Evolutionary conservation across 805 yeast species (phyloP).

Genomic region (Ogataea methanolica): DNA sequence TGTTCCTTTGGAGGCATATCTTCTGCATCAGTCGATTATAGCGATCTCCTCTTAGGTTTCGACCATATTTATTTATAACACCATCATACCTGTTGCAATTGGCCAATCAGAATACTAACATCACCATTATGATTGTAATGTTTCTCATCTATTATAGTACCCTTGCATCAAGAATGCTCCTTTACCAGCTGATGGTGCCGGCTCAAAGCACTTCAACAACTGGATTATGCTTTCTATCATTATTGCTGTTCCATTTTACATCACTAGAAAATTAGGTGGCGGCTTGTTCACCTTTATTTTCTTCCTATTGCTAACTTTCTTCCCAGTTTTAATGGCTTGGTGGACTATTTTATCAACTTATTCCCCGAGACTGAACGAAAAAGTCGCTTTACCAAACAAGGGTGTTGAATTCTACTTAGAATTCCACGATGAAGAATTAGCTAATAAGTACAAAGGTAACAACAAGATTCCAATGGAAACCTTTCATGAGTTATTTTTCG

Average conservation of each 20-base stretch:
- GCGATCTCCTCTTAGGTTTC: not conserved
- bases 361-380: constrained; percentile 79
- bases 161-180: constrained; percentile 85
- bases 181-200: constrained; percentile 89
- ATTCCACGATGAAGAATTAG: constrained; percentile 70
- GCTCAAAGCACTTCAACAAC: constrained; percentile 72
- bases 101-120: too few relatives aligned
- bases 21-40: not conserved
- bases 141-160: constrained; percentile 21
- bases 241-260: constrained; percentile 54
- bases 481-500: constrained; percentile 84
- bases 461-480: constrained; percentile 88
- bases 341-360: constrained; percentile 77
- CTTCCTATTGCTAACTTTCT: constrained; percentile 45
- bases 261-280: constrained; percentile 62
- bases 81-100: too few relatives aligned
- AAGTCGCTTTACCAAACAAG: constrained; percentile 66
- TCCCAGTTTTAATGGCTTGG: constrained; percentile 76
- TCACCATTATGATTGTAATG: not conserved
- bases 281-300: constrained; percentile 66
- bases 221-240: constrained; percentile 44
- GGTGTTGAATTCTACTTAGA: constrained; percentile 79
- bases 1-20: not conserved
- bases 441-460: constrained; percentile 63
- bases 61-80: not conserved